Base-by-base conservation (phyloP, 768 basidiomycete genomes). In the Phylloporus scabripes region DNA sequence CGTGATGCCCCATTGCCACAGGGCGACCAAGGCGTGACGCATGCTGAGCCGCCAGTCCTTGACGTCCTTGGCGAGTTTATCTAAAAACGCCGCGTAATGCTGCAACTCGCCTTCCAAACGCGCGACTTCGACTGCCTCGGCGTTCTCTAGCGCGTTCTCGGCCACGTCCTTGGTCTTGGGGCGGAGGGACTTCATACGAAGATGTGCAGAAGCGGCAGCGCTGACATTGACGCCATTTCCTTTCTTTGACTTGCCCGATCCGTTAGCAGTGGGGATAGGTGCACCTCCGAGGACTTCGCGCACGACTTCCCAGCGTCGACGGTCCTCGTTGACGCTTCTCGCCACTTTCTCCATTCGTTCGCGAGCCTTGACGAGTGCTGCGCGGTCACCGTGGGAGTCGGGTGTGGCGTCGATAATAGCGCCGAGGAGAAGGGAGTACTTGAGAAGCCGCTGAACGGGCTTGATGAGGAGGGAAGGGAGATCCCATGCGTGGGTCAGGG, bases 401-500 rank as follows among this genome's bases (percentile, higher is more conserved):
- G 83, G 80, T 0, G 90, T 92, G 60, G 83, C 84, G 43, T 84
- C 81, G 45, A 85, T 78, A 55, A 92, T 83, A 21, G 87, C 80
- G 21, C 71, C 70, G 29, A 99, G 80, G 24, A 99, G 78, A 8
- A 98, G 78, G 0, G 90, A 82, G 62, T 99, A 99, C 64, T 97
- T 98, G 55, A 97, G 82, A 47, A 97, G 77, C 14, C 95, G 83
- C 62, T 98, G 96, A 4, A 99, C 92, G 29, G 96, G 96, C 68
- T 98, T 97, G 68, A 99, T 97, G 52, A 99, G 84, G 33, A 97
- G 79, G 0, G 92, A 92, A 5, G 90, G 76, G 23, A 99, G 80
- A 64, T 99, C 95, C 85, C 92, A 93, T 3, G 92, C 88, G 59
- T 91, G 85, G 0, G 90, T 87, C 11, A 87, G 75, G 20, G 80